Evolutionary conservation across 2,329 filamentous ascomycete species (phyloP), one percentile per base, ranked within the genome.

Genomic region (Paraphaeosphaeria sporulosa): DNA sequence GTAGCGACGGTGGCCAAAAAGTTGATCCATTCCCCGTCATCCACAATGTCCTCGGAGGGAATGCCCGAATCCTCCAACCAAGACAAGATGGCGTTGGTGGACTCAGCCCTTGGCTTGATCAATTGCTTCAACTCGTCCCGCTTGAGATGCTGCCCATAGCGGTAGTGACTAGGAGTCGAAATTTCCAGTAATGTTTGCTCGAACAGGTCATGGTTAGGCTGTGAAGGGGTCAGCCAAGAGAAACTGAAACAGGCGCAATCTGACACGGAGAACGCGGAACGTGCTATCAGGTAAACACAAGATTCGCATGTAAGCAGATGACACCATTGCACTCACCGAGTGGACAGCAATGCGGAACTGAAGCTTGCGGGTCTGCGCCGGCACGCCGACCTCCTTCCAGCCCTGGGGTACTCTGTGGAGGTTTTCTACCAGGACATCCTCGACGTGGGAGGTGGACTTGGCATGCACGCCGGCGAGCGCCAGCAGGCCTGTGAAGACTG

Each of bases 61-160:
- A 90, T 78, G 38, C 82, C 83, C 56, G 85, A 81, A 25, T 78
- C 69, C 32, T 77, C 67, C 15, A 91, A 79, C 88, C 89, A 91
- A 7, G 75, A 70, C 3, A 85, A 64, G 19, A 90, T 82, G 2
- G 79, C 79, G 30, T 79, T 70, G 15, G 82, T 82, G 3, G 83
- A 82, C 23, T 82, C 78, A 0, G 78, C 71, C 3, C 80, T 76
- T 0, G 87, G 86, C 19, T 83, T 83, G 42, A 88, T 77, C 57
- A 86, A 80, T 0, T 79, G 76, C 32, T 83, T 83, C 38, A 90
- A 74, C 66, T 90, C 82, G 36, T 87, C 82, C n/a, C 84, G 83
- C 59, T 83, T 86, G 76, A 91, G 76, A 67, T 90, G 86, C 66
- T 83, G 79, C 38, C 89, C 88, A 71, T 91, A 91, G 21, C 77